These are phyloP conservation scores for Mesotaenium endlicherianum DNA, from an alignment of 139 green algal genomes.

Conservation along the genomic window DNA sequence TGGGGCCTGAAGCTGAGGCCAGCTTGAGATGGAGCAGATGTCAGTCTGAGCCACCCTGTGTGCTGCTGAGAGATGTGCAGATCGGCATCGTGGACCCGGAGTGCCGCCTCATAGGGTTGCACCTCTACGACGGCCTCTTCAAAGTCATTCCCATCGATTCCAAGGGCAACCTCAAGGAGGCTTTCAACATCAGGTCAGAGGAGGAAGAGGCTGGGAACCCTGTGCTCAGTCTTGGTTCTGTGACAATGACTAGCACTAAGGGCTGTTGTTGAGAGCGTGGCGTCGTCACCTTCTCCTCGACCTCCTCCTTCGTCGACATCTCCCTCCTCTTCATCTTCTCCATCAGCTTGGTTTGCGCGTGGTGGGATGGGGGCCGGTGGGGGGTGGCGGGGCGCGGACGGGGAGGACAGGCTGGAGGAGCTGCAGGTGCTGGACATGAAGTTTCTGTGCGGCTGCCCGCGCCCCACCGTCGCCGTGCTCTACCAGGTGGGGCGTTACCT, in stretches of 20 bases:
- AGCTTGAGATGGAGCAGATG: too few relatives aligned
- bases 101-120: conserved; percentile 77
- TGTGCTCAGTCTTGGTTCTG: too few relatives aligned
- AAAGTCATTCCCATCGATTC: conserved; percentile 83
- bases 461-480: conserved; percentile 82
- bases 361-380: too few relatives aligned
- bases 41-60: background rate
- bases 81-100: conserved; percentile 80
- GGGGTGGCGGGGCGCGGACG: too few relatives aligned
- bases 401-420: conserved; percentile 51
- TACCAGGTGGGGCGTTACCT: conserved; percentile 72
- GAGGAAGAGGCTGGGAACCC: too few relatives aligned
- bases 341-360: too few relatives aligned
- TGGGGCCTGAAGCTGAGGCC: too few relatives aligned
- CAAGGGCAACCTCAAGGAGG: conserved; percentile 67
- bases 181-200: conserved; percentile 76
- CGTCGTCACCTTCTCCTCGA: too few relatives aligned
- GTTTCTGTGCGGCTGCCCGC: conserved; percentile 65
- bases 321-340: too few relatives aligned
- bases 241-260: too few relatives aligned
- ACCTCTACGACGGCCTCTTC: conserved; percentile 94
- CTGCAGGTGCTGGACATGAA: conserved; percentile 74
- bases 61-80: conserved; percentile 51
- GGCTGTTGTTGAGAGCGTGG: too few relatives aligned
- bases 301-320: too few relatives aligned